phyloP scores from a whole-genome alignment of 345 rosid species.

The Chamaenerion angustifolium region DNA sequence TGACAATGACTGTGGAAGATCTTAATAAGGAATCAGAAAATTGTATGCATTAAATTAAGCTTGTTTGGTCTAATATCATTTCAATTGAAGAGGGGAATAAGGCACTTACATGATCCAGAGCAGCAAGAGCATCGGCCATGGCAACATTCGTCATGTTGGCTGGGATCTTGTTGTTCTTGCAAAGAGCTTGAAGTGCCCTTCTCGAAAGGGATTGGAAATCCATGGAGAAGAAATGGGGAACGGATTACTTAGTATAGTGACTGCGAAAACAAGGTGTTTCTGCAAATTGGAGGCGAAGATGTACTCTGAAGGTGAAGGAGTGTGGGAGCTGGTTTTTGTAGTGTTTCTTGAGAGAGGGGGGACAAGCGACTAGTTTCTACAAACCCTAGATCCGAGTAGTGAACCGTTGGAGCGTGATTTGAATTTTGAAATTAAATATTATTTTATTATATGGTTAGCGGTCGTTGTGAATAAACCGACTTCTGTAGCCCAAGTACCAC shows the following conservation, averaged over 20 bases:
- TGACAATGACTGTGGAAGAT: no score
- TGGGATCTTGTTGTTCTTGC: constrained; percentile 87
- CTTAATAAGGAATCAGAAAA: neutral
- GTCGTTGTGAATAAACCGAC: no score
- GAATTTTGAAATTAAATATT: constrained; percentile 12
- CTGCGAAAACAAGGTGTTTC: constrained; percentile 14
- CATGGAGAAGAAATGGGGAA: constrained; percentile 22
- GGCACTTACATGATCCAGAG: constrained; percentile 45
- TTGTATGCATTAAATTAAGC: neutral
- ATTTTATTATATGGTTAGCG: no score
- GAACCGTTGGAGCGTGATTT: constrained; percentile 45
- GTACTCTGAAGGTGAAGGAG: neutral
- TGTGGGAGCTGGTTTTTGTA: constrained; percentile 9
- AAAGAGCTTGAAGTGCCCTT: constrained; percentile 82
- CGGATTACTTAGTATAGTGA: neutral
- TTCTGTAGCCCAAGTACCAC: no score
- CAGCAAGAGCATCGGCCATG: constrained; percentile 78
- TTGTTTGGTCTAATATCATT: neutral
- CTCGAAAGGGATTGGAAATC: constrained; percentile 48
- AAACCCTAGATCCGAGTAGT: constrained; percentile 19
- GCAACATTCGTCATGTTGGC: constrained; percentile 81
- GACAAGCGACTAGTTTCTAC: constrained; percentile 4
- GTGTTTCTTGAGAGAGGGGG: neutral
- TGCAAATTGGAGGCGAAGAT: neutral
- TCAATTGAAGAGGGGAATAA: neutral